phyloP scores from a whole-genome alignment of 2,329 filamentous ascomycete genomes.

The Aureobasidium sp. region DNA sequence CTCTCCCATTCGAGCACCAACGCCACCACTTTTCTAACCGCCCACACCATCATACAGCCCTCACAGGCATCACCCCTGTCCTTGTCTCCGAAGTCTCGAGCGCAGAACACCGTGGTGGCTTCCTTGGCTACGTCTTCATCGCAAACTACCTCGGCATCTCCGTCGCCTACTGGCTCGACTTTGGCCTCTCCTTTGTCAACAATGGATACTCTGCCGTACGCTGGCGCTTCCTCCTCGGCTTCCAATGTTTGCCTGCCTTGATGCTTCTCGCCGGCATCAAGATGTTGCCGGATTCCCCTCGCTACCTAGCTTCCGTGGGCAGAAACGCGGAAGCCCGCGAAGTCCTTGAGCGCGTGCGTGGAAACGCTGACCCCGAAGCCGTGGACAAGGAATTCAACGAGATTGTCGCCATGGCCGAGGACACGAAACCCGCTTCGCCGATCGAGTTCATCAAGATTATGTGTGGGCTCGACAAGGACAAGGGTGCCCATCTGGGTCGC shows the following conservation, averaged over 20 bases:
- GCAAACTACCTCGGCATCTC: conserved; percentile 43
- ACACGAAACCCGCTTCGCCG: conserved; percentile 31
- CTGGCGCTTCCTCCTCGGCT: conserved; percentile 28
- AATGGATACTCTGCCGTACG: conserved; percentile 21
- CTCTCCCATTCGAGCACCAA: neutral
- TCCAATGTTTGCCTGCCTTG: conserved; percentile 38
- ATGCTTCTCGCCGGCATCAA: conserved; percentile 34
- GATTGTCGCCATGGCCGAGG: conserved; percentile 29
- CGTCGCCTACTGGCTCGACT: conserved; percentile 35
- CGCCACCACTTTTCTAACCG: neutral
- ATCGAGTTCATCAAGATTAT: conserved; percentile 35
- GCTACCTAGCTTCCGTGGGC: conserved; percentile 27
- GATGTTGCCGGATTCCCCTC: conserved; percentile 42
- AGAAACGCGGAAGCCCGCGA: conserved; percentile 28
- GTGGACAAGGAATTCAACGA: conserved; percentile 29
- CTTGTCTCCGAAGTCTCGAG: conserved; percentile 44
- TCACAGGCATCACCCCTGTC: conserved; percentile 46
- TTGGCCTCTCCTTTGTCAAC: conserved; percentile 29
- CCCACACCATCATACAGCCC: conserved; percentile 17
- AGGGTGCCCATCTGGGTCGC: conserved; percentile 30
- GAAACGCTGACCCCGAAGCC: conserved; percentile 24
- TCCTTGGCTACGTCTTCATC: conserved; percentile 45
- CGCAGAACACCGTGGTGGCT: conserved; percentile 41
- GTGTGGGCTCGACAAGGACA: conserved; percentile 27
- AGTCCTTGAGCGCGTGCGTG: conserved; percentile 26